These are phyloP conservation scores for Aspergillus ostianus DNA, from an alignment of 495 filamentous ascomycete species.

Conservation along the genomic window DNA sequence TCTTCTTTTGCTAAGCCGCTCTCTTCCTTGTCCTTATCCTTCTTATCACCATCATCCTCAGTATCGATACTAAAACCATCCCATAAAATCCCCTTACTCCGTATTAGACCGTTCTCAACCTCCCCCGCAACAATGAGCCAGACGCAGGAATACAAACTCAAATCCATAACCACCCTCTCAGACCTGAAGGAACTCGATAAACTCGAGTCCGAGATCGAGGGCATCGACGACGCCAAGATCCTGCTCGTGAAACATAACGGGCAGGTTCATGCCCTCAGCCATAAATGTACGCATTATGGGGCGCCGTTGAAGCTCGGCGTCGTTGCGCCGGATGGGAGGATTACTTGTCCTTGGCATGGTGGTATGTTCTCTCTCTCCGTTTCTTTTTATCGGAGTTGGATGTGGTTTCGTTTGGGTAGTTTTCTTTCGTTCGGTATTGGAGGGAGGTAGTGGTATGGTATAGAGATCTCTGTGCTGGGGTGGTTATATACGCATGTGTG, in stretches of 20 bases:
- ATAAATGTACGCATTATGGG: conserved; percentile 94
- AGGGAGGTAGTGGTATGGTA: too few species aligned
- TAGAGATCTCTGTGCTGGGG: too few species aligned
- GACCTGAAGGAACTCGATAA: conserved; percentile 77
- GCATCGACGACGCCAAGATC: conserved; percentile 79
- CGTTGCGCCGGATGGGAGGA: conserved; percentile 72
- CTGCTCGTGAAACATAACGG: conserved; percentile 75
- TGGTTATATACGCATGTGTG: too few species aligned
- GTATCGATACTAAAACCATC: not conserved
- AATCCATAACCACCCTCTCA: conserved; percentile 64
- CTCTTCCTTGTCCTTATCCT: not conserved
- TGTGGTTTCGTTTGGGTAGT: too few species aligned
- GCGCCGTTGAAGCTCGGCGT: conserved; percentile 85
- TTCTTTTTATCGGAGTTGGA: too few species aligned
- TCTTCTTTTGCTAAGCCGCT: conserved; percentile 1
- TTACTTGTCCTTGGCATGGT: conserved; percentile 96
- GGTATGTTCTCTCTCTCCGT: conserved; percentile 44
- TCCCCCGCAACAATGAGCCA: conserved; percentile 42
- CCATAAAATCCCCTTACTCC: conserved; percentile 11
- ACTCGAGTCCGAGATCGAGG: conserved; percentile 85
- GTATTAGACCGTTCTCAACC: conserved; percentile 1
- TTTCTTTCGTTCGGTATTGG: too few species aligned
- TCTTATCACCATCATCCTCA: conserved; percentile 1
- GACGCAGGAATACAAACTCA: conserved; percentile 88
- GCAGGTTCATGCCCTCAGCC: conserved; percentile 71